Evolutionary conservation across 768 basidiomycete species (phyloP).

Genomic region (Leccinum sublutescens): DNA sequence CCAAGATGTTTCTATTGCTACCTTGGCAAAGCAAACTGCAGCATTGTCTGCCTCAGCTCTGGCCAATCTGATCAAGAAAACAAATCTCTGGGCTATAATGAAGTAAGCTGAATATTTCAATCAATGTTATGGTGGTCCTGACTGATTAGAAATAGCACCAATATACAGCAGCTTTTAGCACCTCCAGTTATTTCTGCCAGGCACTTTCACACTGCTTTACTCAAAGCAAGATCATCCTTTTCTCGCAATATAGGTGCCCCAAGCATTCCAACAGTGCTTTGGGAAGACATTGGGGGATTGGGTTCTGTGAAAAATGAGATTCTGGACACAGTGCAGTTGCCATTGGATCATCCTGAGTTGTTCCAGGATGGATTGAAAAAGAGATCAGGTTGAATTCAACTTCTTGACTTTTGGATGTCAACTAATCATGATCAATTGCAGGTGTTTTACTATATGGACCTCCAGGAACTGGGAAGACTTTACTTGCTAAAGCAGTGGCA

Average conservation of each 20-base stretch:
- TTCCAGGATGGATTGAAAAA: slow-evolving; percentile 93
- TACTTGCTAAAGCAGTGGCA: slow-evolving; percentile 94
- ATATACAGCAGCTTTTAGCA: neutral
- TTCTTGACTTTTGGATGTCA: neutral
- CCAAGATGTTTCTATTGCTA: slow-evolving; percentile 74
- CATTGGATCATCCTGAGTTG: slow-evolving; percentile 85
- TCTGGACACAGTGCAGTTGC: slow-evolving; percentile 92
- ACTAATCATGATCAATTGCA: slow-evolving; percentile 26
- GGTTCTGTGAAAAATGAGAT: slow-evolving; percentile 88
- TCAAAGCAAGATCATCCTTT: slow-evolving; percentile 71
- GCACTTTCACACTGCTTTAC: slow-evolving; percentile 75
- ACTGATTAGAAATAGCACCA: slow-evolving; percentile 4
- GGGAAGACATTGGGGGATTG: slow-evolving; percentile 97
- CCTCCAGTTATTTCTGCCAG: slow-evolving; percentile 34
- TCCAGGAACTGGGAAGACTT: slow-evolving; percentile 93
- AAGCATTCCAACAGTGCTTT: slow-evolving; percentile 90
- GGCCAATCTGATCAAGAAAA: slow-evolving; percentile 59
- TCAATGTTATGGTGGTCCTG: neutral
- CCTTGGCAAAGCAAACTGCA: slow-evolving; percentile 84
- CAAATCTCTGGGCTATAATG: slow-evolving; percentile 46
- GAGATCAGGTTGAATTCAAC: slow-evolving; percentile 65
- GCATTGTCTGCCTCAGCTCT: slow-evolving; percentile 86
- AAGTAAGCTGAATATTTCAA: slow-evolving; percentile 13
- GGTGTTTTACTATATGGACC: slow-evolving; percentile 93
- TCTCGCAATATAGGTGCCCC: slow-evolving; percentile 96